These are phyloP conservation scores for Sporisorium graminicola DNA, from an alignment of 1,284 basidiomycete genomes.

Conservation along the genomic window DNA sequence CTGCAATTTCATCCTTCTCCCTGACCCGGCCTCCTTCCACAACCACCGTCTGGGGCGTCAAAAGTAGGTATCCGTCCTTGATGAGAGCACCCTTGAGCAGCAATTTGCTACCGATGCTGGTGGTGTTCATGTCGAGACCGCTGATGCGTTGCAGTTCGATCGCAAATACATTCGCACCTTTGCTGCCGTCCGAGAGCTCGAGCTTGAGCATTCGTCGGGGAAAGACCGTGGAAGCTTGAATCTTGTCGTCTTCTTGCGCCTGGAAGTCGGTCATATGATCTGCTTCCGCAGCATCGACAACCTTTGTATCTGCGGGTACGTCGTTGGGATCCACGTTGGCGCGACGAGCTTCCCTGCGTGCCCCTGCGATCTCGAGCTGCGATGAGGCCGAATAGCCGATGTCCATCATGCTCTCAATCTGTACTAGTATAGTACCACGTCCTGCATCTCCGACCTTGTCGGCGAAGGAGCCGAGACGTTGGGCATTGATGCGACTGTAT, in stretches of 20 bases:
- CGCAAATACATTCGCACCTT: constrained; percentile 82
- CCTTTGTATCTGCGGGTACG: constrained; percentile 15
- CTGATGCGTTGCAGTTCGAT: constrained; percentile 36
- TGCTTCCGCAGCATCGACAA: constrained; percentile 72
- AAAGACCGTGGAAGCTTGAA: constrained; percentile 82
- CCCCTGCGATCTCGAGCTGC: constrained; percentile 49
- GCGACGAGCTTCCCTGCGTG: constrained; percentile 33
- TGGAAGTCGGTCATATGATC: constrained; percentile 53
- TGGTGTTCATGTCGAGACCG: constrained; percentile 45
- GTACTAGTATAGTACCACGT: constrained; percentile 24
- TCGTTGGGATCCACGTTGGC: constrained; percentile 40
- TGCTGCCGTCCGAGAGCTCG: constrained; percentile 88
- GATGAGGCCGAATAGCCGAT: constrained; percentile 39
- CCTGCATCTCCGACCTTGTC: constrained; percentile 26
- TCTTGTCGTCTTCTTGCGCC: constrained; percentile 47
- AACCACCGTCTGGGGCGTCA: constrained; percentile 22
- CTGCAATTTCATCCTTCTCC: constrained; percentile 22
- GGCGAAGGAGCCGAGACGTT: neutral
- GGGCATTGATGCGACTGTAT: constrained; percentile 11
- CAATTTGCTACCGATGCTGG: constrained; percentile 37
- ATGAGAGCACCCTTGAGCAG: constrained; percentile 32
- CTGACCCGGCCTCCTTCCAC: constrained; percentile 33
- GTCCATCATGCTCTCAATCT: constrained; percentile 49
- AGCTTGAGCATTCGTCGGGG: constrained; percentile 93
- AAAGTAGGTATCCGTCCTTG: constrained; percentile 29